Conservation (phyloP, 345 rosid species). For the Draba incana region DNA sequence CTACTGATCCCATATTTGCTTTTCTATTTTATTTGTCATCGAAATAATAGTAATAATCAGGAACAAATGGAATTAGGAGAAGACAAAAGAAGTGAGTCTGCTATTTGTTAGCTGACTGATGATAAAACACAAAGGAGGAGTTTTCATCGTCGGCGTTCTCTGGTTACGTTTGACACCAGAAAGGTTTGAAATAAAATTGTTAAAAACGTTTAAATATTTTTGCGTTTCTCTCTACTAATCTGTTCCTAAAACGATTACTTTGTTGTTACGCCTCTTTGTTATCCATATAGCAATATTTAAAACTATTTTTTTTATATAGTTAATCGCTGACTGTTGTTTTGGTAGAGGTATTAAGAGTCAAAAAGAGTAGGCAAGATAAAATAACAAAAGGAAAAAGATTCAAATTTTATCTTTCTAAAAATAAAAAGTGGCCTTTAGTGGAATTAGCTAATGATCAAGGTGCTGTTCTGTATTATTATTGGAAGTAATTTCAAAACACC, state of each 20-base stretch:
- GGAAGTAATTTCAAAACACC: too few species aligned
- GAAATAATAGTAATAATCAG: constrained; percentile 23
- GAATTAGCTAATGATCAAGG: too few species aligned
- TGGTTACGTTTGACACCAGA: constrained; percentile 17
- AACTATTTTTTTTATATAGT: neutral
- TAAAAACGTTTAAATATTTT: neutral
- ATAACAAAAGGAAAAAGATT: too few species aligned
- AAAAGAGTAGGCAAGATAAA: too few species aligned
- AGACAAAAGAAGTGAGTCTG: constrained; percentile 2
- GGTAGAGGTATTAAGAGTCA: too few species aligned
- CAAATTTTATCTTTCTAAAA: too few species aligned
- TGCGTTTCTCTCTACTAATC: neutral
- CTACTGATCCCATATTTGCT: constrained; percentile 49
- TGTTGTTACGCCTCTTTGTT: constrained; percentile 1
- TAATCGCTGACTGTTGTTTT: too few species aligned
- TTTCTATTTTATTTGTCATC: constrained; percentile 8
- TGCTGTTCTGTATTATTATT: too few species aligned
- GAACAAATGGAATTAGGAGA: constrained; percentile 8
- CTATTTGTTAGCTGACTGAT: constrained; percentile 28
- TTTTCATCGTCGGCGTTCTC: neutral
- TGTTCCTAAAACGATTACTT: constrained; percentile 23
- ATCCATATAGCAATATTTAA: neutral
- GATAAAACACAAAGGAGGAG: constrained; percentile 14
- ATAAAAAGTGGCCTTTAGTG: too few species aligned
- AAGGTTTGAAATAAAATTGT: constrained; percentile 10